A percentile compares a stretch with the other conserved stretches of the same genome.
Evolutionary conservation across 1,139 yeast species (phyloP).

Genomic region (Candida glucosophila): DNA sequence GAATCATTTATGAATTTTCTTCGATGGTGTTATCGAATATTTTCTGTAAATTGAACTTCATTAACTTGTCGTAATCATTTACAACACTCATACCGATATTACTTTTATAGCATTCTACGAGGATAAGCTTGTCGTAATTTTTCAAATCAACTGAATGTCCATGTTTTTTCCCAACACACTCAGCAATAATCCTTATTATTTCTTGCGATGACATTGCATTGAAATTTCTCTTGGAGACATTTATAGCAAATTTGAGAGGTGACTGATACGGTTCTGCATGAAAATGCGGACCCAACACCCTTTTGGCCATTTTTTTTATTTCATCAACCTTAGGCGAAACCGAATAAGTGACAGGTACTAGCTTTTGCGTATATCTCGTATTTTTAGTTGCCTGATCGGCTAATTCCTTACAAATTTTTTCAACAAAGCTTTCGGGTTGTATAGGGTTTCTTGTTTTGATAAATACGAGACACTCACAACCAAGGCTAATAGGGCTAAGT

Average conservation of each 20-base stretch:
- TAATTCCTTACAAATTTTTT: slow-evolving; percentile 54
- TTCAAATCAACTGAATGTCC: slow-evolving; percentile 78
- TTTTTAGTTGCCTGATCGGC: slow-evolving; percentile 41
- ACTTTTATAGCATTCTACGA: slow-evolving; percentile 83
- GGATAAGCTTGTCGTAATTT: slow-evolving; percentile 64
- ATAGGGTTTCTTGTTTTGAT: slow-evolving; percentile 73
- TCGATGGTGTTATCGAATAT: slow-evolving; percentile 41
- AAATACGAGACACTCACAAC: slow-evolving; percentile 80
- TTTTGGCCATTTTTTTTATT: slow-evolving; percentile 45
- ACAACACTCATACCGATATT: slow-evolving; percentile 80
- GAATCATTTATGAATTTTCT: too few relatives aligned
- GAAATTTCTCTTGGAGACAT: slow-evolving; percentile 73
- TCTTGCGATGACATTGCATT: slow-evolving; percentile 60
- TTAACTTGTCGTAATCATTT: slow-evolving; percentile 46
- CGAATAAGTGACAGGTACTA: slow-evolving; percentile 74
- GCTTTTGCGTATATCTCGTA: slow-evolving; percentile 67
- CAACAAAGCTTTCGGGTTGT: slow-evolving; percentile 65
- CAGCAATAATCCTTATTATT: slow-evolving; percentile 66
- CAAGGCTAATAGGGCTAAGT: slow-evolving; percentile 58
- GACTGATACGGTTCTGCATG: slow-evolving; percentile 42
- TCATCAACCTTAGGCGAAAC: slow-evolving; percentile 68
- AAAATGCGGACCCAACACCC: slow-evolving; percentile 61
- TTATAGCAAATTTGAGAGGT: slow-evolving; percentile 67
- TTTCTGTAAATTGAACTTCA: slow-evolving; percentile 56
- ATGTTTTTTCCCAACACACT: slow-evolving; percentile 57